phyloP scores from a whole-genome alignment of 306 rosid genomes.

The Inga oerstediana region DNA sequence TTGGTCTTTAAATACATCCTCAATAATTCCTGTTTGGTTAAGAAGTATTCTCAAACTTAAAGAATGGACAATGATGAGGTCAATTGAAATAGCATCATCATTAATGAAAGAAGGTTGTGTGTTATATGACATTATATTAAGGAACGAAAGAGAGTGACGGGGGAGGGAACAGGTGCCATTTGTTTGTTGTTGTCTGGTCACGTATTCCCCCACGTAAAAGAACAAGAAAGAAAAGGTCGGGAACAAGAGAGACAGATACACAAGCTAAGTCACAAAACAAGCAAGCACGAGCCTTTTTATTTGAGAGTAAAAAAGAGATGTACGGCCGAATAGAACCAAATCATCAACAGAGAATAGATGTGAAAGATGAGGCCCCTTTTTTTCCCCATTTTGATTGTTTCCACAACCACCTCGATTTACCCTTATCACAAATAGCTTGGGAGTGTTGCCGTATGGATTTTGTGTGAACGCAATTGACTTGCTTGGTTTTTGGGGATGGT shows the following conservation, averaged over 20 bases:
- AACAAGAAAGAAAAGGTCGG: conserved; percentile 2
- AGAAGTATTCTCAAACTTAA: too few relatives aligned
- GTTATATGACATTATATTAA: background rate
- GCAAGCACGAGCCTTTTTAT: background rate
- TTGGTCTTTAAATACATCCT: background rate
- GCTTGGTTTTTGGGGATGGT: conserved; percentile 31
- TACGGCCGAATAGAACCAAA: background rate
- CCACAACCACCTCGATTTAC: background rate
- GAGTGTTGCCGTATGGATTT: background rate
- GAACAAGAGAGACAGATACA: background rate
- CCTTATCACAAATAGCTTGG: background rate
- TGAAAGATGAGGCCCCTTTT: background rate
- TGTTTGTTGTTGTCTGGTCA: background rate
- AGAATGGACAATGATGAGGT: too few relatives aligned
- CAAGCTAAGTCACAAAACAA: background rate
- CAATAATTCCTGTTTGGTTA: background rate
- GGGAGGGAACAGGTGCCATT: background rate
- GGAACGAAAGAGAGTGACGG: background rate
- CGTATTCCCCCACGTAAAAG: too few relatives aligned
- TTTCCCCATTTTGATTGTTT: background rate
- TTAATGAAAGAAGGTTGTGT: background rate
- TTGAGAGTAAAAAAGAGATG: background rate
- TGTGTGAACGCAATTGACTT: conserved; percentile 38
- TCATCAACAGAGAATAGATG: background rate
- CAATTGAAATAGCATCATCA: too few relatives aligned